These are phyloP conservation scores for Aureobasidium sp. DNA, from an alignment of 2,329 filamentous ascomycete species.

Conservation along the genomic window DNA sequence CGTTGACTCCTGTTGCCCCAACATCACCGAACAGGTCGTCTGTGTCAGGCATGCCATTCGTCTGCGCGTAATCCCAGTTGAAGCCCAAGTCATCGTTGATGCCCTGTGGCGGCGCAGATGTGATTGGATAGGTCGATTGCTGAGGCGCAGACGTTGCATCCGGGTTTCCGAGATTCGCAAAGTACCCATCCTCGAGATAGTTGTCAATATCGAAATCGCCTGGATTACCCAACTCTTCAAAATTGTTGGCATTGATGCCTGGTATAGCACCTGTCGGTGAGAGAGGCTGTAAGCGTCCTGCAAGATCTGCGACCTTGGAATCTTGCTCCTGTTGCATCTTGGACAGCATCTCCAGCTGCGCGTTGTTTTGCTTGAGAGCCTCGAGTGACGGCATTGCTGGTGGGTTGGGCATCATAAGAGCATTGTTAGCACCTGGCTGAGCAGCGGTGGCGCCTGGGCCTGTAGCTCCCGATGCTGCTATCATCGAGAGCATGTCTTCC, in stretches of 20 bases:
- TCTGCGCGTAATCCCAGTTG: slow-evolving; percentile 22
- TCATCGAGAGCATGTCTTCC: slow-evolving; percentile 39
- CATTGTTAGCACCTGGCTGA: slow-evolving; percentile 41
- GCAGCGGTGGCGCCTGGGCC: slow-evolving; percentile 8
- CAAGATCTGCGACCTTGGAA: slow-evolving; percentile 65
- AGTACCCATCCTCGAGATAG: slow-evolving; percentile 35
- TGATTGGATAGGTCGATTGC: background rate
- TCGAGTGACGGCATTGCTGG: slow-evolving; percentile 50
- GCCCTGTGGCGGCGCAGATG: slow-evolving; percentile 8
- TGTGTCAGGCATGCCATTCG: background rate
- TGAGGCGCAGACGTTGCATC: background rate
- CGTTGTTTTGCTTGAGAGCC: slow-evolving; percentile 59
- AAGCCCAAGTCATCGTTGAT: slow-evolving; percentile 15
- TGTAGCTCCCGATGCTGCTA: slow-evolving; percentile 33
- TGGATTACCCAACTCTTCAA: slow-evolving; percentile 29
- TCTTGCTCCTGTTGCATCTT: slow-evolving; percentile 73
- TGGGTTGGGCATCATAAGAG: slow-evolving; percentile 47
- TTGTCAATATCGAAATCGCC: slow-evolving; percentile 46
- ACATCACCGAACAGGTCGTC: slow-evolving; percentile 17
- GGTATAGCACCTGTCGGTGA: slow-evolving; percentile 74
- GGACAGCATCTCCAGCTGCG: slow-evolving; percentile 70
- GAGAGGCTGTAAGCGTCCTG: slow-evolving; percentile 65
- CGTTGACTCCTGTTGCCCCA: background rate
- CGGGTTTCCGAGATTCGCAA: background rate
- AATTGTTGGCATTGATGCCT: slow-evolving; percentile 43